Conservation (phyloP, 2,329 filamentous ascomycete genomes). For the Xylaria sp. region DNA sequence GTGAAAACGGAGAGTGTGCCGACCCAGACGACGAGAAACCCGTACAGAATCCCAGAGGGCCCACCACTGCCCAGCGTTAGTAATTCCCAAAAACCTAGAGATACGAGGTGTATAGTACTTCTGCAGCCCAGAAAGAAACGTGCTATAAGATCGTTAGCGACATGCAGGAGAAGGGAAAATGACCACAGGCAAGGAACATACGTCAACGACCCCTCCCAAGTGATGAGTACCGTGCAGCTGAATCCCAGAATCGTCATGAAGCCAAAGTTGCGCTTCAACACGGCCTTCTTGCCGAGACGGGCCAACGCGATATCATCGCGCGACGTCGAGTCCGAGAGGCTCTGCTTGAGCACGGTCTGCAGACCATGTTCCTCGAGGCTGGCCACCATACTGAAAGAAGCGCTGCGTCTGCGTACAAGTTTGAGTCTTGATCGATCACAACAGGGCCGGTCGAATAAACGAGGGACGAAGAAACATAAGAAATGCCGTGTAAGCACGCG, state of each 20-base stretch:
- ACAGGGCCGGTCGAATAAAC: background rate
- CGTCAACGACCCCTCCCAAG: conserved; percentile 35
- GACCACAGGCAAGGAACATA: conserved; percentile 17
- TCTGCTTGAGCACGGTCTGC: conserved; percentile 1
- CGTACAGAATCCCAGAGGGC: conserved; percentile 55
- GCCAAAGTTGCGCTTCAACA: conserved; percentile 34
- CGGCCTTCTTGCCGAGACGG: conserved; percentile 32
- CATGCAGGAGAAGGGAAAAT: background rate
- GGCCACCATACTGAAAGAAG: conserved; percentile 16
- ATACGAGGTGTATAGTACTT: conserved; percentile 24
- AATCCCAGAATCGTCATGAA: conserved; percentile 36
- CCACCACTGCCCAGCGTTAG: conserved; percentile 30
- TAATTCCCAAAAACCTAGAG: background rate
- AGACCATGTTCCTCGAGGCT: conserved; percentile 22
- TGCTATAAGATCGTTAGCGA: conserved; percentile 17
- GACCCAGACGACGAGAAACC: conserved; percentile 57
- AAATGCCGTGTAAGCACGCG: background rate
- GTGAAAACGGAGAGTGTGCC: conserved; percentile 54
- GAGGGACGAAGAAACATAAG: background rate
- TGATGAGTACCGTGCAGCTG: conserved; percentile 35
- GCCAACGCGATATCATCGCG: conserved; percentile 24
- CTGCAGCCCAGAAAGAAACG: conserved; percentile 27
- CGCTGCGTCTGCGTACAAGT: too few relatives aligned
- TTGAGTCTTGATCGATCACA: background rate
- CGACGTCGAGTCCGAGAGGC: background rate